Evolutionary conservation across 2,329 filamentous ascomycete species (phyloP).

Genomic region (Aspergillus sergii): DNA sequence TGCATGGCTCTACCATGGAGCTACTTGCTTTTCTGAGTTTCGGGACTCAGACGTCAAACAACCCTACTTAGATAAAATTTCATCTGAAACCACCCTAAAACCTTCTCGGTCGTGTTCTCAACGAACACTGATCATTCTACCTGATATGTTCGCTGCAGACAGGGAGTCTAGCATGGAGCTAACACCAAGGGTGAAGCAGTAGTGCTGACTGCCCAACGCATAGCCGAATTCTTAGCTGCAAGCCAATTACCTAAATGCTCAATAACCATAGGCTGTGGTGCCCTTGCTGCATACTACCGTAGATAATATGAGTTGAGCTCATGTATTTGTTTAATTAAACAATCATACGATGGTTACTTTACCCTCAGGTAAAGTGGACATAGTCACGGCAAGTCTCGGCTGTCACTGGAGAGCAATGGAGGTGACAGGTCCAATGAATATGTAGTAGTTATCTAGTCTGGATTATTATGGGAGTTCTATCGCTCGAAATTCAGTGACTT

Average conservation of each 20-base stretch:
- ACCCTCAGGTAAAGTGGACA: not conserved
- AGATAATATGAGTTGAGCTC: not conserved
- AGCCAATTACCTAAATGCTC: not conserved
- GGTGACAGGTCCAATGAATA: not conserved
- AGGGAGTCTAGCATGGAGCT: not conserved
- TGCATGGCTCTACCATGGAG: not conserved
- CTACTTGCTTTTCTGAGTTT: not conserved
- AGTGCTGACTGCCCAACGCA: not conserved
- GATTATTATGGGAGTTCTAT: not conserved
- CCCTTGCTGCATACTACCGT: not conserved
- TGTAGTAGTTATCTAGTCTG: not conserved
- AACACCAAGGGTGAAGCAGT: not conserved
- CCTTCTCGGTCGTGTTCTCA: not conserved
- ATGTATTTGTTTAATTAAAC: not conserved
- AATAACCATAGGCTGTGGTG: not conserved
- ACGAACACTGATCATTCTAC: not conserved
- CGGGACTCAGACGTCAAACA: not conserved
- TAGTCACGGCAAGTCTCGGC: not conserved
- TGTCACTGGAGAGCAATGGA: not conserved
- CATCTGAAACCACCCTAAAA: not conserved
- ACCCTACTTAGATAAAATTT: not conserved
- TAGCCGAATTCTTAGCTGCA: not conserved
- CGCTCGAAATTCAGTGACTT: not conserved
- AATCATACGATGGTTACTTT: not conserved
- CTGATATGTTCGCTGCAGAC: not conserved